Conservation (phyloP, 495 filamentous ascomycete species). For the Cryomyces minteri region DNA sequence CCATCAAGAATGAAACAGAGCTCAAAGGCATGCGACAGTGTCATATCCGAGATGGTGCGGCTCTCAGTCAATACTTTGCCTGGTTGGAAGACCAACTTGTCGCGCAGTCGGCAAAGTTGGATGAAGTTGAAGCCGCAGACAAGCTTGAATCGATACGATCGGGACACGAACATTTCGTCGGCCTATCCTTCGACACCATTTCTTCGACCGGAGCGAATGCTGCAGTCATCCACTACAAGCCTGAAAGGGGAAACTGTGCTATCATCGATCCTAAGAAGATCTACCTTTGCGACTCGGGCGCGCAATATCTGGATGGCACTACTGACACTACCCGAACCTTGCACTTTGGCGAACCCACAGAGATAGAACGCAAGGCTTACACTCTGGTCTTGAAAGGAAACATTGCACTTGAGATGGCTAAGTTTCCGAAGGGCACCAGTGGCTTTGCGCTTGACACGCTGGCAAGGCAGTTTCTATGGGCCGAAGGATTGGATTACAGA, state of each 20-base stretch:
- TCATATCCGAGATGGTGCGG: slow-evolving; percentile 87
- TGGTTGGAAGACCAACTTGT: slow-evolving; percentile 86
- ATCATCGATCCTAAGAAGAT: slow-evolving; percentile 72
- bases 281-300: slow-evolving; percentile 94
- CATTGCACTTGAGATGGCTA: slow-evolving; percentile 68
- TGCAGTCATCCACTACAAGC: slow-evolving; percentile 95
- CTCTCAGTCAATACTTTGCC: slow-evolving; percentile 81
- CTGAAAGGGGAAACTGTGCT: slow-evolving; percentile 64
- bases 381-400: slow-evolving; percentile 95
- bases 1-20: slow-evolving; percentile 90
- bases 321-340: slow-evolving; percentile 91
- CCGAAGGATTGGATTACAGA: slow-evolving; percentile 79
- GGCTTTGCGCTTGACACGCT: slow-evolving; percentile 82
- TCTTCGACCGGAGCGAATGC: slow-evolving; percentile 91
- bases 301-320: slow-evolving; percentile 88
- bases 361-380: slow-evolving; percentile 77
- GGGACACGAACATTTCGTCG: slow-evolving; percentile 69
- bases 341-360: slow-evolving; percentile 75
- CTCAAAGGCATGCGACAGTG: slow-evolving; percentile 85
- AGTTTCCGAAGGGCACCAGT: slow-evolving; percentile 89
- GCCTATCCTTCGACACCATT: slow-evolving; percentile 89
- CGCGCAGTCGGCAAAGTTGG: slow-evolving; percentile 50
- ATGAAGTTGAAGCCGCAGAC: slow-evolving; percentile 83
- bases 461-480: slow-evolving; percentile 87
- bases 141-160: slow-evolving; percentile 71